A percentile compares a stretch with the other conserved stretches of the same genome.
These are phyloP conservation scores for Podospora appendiculata DNA, from an alignment of 495 filamentous ascomycete genomes.

Conservation along the genomic window DNA sequence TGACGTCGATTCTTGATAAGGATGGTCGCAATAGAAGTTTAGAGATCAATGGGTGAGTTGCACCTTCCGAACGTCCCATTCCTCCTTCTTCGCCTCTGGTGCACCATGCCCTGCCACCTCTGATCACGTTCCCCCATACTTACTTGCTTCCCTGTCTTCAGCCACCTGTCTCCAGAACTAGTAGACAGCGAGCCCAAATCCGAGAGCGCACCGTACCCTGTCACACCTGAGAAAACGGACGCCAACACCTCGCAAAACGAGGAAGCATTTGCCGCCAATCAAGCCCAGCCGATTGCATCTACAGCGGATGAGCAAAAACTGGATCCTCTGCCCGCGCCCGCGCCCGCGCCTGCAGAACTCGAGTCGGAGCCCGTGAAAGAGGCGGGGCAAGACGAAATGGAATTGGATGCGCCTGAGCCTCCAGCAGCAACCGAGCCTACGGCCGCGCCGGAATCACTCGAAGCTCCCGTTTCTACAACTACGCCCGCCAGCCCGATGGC, in stretches of 20 bases:
- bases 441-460: too few species aligned
- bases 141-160: conserved; percentile 1
- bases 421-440: background rate
- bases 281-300: background rate
- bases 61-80: background rate
- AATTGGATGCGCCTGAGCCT: background rate
- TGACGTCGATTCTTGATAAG: conserved; percentile 35
- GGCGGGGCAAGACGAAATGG: background rate
- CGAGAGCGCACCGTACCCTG: background rate
- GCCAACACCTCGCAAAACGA: conserved; percentile 9
- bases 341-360: background rate
- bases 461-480: background rate
- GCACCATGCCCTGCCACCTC: background rate
- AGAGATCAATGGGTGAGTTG: conserved; percentile 25
- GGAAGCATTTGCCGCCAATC: conserved; percentile 16
- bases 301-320: background rate
- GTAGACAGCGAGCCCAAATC: background rate
- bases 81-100: background rate
- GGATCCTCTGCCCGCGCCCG: too few species aligned
- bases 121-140: background rate
- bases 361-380: background rate
- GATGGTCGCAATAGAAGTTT: conserved; percentile 21
- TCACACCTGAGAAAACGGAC: background rate
- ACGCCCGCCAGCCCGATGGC: background rate
- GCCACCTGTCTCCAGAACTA: conserved; percentile 7